A percentile compares a stretch with the other conserved stretches of the same genome.
phyloP scores from a whole-genome alignment of 169 alveolate genomes.

The Plasmodium billcollinsi region DNA sequence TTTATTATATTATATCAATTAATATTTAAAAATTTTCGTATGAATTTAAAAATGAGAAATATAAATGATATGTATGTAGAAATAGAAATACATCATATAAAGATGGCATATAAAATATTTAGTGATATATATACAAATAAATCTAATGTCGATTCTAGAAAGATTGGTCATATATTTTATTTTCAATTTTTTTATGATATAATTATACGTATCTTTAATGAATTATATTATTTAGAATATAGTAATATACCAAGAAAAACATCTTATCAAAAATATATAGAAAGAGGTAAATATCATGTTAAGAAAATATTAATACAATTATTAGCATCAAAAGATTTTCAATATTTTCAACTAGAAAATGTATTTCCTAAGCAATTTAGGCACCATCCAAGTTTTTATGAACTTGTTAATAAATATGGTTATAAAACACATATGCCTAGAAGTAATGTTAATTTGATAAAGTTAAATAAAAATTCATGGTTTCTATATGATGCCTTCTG shows the following conservation, averaged over 20 bases:
- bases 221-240: slow-evolving; percentile 50
- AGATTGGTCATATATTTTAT: slow-evolving; percentile 23
- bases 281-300: slow-evolving; percentile 51
- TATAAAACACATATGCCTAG: slow-evolving; percentile 48
- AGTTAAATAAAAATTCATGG: slow-evolving; percentile 56
- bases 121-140: slow-evolving; percentile 20
- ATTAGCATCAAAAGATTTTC: slow-evolving; percentile 70
- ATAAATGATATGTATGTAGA: slow-evolving; percentile 33
- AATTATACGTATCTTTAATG: slow-evolving; percentile 45
- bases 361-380: slow-evolving; percentile 50
- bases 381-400: slow-evolving; percentile 54
- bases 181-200: slow-evolving; percentile 61
- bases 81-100: slow-evolving; percentile 42
- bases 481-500: slow-evolving; percentile 66
- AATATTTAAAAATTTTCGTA: slow-evolving; percentile 46
- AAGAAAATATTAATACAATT: slow-evolving; percentile 53
- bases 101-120: slow-evolving; percentile 11
- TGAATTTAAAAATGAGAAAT: slow-evolving; percentile 8
- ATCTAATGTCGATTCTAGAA: slow-evolving; percentile 20
- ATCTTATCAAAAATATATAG: slow-evolving; percentile 24
- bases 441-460: slow-evolving; percentile 43
- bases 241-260: slow-evolving; percentile 72
- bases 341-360: slow-evolving; percentile 47
- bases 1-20: slow-evolving; percentile 48
- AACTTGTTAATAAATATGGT: slow-evolving; percentile 42